Percentiles rank a stretch among this genome's conserved stretches.
Conservation (phyloP, 768 basidiomycete species). For the Mycena venus region DNA sequence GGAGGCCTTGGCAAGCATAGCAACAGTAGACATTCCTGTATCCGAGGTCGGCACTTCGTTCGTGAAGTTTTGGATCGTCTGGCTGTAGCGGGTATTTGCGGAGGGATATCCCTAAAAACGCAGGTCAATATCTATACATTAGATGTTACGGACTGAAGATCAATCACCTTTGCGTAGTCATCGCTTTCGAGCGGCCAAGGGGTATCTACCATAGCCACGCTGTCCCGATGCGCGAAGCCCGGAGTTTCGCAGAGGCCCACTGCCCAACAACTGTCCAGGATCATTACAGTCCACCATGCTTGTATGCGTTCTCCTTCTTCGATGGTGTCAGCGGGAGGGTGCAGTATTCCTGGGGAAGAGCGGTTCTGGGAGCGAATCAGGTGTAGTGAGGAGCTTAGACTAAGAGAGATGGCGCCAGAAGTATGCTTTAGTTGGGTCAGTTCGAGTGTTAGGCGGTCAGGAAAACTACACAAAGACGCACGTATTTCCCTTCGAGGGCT, state of each 20-base stretch:
- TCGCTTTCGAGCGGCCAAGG: constrained; percentile 55
- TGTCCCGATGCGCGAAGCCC: constrained; percentile 39
- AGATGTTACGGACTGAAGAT: background rate
- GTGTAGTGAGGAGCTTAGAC: constrained; percentile 54
- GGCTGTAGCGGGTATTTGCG: constrained; percentile 42
- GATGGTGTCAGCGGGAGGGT: constrained; percentile 40
- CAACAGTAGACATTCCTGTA: constrained; percentile 8
- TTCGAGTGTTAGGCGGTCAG: too few relatives aligned
- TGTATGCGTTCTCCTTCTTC: constrained; percentile 55
- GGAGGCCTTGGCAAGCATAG: constrained; percentile 21
- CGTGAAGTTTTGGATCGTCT: constrained; percentile 16
- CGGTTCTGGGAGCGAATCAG: constrained; percentile 48
- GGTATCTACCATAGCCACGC: constrained; percentile 43
- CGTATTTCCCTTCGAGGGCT: constrained; percentile 58
- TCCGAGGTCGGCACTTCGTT: background rate
- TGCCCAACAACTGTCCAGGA: constrained; percentile 56
- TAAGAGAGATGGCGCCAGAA: constrained; percentile 50
- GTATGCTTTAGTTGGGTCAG: too few relatives aligned
- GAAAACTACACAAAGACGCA: too few relatives aligned
- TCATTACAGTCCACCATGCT: constrained; percentile 52
- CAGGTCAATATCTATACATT: constrained; percentile 29
- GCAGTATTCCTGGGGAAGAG: constrained; percentile 47
- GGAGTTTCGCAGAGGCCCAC: constrained; percentile 52
- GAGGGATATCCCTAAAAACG: constrained; percentile 38
- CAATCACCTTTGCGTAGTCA: constrained; percentile 49